Conservation (phyloP, 176 grass and related monocot genomes). For the Zoysia pacifica region DNA sequence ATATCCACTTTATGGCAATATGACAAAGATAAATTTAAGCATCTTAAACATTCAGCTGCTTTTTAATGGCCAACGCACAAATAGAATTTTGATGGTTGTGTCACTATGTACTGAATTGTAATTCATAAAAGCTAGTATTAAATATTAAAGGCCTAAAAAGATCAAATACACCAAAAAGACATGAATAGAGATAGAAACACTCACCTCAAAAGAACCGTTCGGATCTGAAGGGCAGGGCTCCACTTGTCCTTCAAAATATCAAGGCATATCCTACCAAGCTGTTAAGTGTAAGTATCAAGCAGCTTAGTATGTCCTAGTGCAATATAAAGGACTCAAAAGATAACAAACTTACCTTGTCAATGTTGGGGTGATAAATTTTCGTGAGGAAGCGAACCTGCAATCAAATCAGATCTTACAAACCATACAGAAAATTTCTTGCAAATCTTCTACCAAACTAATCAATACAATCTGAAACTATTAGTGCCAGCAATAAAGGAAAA, state of each 20-base stretch:
- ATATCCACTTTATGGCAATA: neutral
- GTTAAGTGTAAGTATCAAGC: slow-evolving; percentile 35
- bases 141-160: neutral
- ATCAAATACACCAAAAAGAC: neutral
- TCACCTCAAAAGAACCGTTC: slow-evolving; percentile 85
- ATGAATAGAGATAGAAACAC: slow-evolving; percentile 30
- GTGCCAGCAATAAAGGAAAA: neutral
- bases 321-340: neutral
- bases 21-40: neutral
- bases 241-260: slow-evolving; percentile 95
- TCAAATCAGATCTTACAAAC: slow-evolving; percentile 13
- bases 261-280: slow-evolving; percentile 99
- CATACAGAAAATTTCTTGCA: neutral
- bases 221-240: slow-evolving; percentile 86
- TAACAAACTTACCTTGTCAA: slow-evolving; percentile 86
- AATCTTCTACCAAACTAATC: neutral
- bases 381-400: slow-evolving; percentile 90
- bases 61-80: neutral
- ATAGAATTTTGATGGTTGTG: neutral
- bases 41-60: neutral
- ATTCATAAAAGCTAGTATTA: neutral
- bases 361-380: slow-evolving; percentile 98
- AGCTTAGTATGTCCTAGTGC: neutral
- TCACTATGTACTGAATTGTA: neutral
- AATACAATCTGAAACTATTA: neutral